Conservation (phyloP, 768 basidiomycete species). For the Sarcodon aspratus region DNA sequence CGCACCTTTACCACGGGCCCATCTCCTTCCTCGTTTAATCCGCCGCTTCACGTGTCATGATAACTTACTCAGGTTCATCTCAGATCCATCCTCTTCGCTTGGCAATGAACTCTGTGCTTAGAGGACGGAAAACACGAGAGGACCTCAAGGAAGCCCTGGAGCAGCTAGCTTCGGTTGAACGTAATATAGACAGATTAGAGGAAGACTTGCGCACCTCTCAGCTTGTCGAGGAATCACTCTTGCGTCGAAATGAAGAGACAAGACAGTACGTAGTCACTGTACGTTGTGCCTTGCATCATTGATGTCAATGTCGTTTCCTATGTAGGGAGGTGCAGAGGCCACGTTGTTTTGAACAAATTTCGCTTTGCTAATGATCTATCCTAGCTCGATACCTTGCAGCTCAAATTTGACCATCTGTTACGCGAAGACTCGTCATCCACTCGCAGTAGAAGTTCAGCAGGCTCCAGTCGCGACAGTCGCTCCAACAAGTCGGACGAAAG, state of each 20-base stretch:
- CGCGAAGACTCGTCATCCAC: neutral
- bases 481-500: neutral
- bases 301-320: no score
- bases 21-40: no score
- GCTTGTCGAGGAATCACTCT: neutral
- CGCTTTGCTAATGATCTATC: neutral
- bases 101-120: neutral
- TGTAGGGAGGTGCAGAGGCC: no score
- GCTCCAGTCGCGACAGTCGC: neutral
- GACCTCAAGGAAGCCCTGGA: neutral
- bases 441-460: neutral
- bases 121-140: neutral
- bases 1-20: no score
- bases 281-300: no score
- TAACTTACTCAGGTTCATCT: no score
- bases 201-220: neutral
- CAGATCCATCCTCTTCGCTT: neutral
- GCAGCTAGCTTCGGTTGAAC: neutral
- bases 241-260: neutral
- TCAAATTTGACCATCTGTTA: neutral
- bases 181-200: neutral
- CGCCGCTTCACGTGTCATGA: no score
- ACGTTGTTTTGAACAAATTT: no score
- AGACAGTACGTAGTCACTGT: neutral
- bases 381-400: neutral